Conservation (phyloP, 164 flowering plant genomes). For the Chimonanthus salicifolius region DNA sequence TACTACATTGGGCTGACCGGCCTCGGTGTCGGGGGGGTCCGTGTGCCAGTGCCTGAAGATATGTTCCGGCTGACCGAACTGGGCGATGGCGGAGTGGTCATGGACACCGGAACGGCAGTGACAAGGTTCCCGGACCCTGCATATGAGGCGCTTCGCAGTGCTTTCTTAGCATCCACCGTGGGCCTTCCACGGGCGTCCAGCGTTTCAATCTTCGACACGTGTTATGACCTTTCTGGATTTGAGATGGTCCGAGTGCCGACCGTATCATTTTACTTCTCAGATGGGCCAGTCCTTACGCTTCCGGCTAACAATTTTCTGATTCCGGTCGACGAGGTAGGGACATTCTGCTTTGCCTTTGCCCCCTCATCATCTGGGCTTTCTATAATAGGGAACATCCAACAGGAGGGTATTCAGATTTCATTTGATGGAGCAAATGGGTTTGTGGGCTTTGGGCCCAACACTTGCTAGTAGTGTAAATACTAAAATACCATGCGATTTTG, state of each 20-base stretch:
- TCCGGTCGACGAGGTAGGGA: slow-evolving; percentile 78
- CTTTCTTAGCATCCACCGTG: slow-evolving; percentile 41
- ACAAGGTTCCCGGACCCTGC: slow-evolving; percentile 64
- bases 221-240: slow-evolving; percentile 60
- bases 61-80: slow-evolving; percentile 39
- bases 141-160: slow-evolving; percentile 59
- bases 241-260: slow-evolving; percentile 78
- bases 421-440: slow-evolving; percentile 72
- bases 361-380: slow-evolving; percentile 59
- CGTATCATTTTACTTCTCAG: slow-evolving; percentile 74
- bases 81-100: slow-evolving; percentile 75
- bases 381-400: slow-evolving; percentile 90
- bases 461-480: slow-evolving; percentile 32
- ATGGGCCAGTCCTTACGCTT: slow-evolving; percentile 66
- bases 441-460: slow-evolving; percentile 88
- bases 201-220: slow-evolving; percentile 81
- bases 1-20: slow-evolving; percentile 78
- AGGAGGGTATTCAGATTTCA: slow-evolving; percentile 81
- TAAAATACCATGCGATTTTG: not conserved
- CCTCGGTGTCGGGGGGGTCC: slow-evolving; percentile 69
- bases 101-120: slow-evolving; percentile 95
- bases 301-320: slow-evolving; percentile 84
- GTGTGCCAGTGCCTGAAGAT: slow-evolving; percentile 45
- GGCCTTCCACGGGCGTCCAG: slow-evolving; percentile 53
- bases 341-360: slow-evolving; percentile 93